phyloP scores from a whole-genome alignment of 2,329 filamentous ascomycete genomes.

The Aspergillus flavus region DNA sequence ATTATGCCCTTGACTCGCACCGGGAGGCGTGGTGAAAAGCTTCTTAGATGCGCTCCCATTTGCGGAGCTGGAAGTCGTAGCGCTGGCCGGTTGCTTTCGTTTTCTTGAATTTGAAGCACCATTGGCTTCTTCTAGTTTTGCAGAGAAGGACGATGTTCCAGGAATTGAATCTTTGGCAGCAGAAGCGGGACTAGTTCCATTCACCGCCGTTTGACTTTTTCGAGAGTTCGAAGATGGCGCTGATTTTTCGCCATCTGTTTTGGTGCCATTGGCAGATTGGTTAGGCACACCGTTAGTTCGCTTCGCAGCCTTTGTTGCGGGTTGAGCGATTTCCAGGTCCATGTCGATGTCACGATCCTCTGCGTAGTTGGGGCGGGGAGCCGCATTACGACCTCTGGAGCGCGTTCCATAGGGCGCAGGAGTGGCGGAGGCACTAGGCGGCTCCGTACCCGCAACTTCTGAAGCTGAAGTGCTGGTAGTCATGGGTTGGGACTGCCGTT shows the following conservation, averaged over 20 bases:
- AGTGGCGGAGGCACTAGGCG: constrained; percentile 49
- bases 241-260: constrained; percentile 41
- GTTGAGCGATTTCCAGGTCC: constrained; percentile 69
- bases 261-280: constrained; percentile 35
- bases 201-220: constrained; percentile 41
- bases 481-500: constrained; percentile 46
- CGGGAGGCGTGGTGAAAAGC: constrained; percentile 40
- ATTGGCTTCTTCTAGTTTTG: constrained; percentile 48
- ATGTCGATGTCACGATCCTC: constrained; percentile 90
- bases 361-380: constrained; percentile 88
- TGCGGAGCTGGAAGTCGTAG: constrained; percentile 36
- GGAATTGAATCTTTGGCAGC: constrained; percentile 54
- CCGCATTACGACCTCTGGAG: constrained; percentile 83
- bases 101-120: constrained; percentile 65
- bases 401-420: constrained; percentile 85
- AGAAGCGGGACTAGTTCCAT: constrained; percentile 30
- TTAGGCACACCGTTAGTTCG: constrained; percentile 28
- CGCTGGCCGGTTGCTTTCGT: constrained; percentile 70
- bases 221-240: constrained; percentile 41
- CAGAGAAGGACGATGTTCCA: constrained; percentile 61
- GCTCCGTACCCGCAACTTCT: constrained; percentile 38
- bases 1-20: constrained; percentile 33
- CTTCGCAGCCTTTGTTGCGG: constrained; percentile 36
- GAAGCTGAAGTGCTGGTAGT: constrained; percentile 47
- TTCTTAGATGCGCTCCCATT: constrained; percentile 37